phyloP scores from a whole-genome alignment of 306 rosid genomes.

The Cucumis melo region DNA sequence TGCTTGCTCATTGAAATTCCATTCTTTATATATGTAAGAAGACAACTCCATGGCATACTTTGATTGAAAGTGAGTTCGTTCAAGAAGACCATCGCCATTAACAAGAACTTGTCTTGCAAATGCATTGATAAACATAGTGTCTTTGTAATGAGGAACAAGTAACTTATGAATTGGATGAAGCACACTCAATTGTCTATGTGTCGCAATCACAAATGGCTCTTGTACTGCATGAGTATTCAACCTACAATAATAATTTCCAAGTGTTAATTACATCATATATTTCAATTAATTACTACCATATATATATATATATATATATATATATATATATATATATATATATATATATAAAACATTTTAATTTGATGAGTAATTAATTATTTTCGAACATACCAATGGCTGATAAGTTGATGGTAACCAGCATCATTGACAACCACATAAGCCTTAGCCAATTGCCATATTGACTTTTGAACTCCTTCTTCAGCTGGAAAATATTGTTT shows the following conservation, averaged over 20 bases:
- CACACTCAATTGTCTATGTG: slow-evolving; percentile 66
- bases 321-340: no score
- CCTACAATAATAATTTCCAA: slow-evolving; percentile 15
- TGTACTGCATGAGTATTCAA: slow-evolving; percentile 62
- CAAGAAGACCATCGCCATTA: slow-evolving; percentile 57
- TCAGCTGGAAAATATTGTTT: slow-evolving; percentile 41
- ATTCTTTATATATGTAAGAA: slow-evolving; percentile 44
- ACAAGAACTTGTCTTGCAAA: slow-evolving; percentile 53
- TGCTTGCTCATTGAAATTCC: slow-evolving; percentile 69
- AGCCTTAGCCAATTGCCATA: slow-evolving; percentile 81
- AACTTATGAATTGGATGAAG: slow-evolving; percentile 77
- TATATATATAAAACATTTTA: no score
- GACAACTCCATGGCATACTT: slow-evolving; percentile 66
- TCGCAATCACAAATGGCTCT: slow-evolving; percentile 70
- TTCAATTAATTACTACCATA: neutral
- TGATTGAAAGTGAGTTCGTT: slow-evolving; percentile 41
- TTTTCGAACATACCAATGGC: slow-evolving; percentile 43
- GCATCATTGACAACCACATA: slow-evolving; percentile 56
- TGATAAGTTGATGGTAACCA: slow-evolving; percentile 61
- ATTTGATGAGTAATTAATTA: no score
- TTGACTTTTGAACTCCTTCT: slow-evolving; percentile 34
- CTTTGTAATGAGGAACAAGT: slow-evolving; percentile 64
- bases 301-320: no score
- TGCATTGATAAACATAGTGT: slow-evolving; percentile 80
- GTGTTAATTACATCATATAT: neutral